Percentiles rank a stretch among this genome's conserved stretches.
Evolutionary conservation across 805 yeast species (phyloP).

Genomic region (Scheffersomyces spartinae): DNA sequence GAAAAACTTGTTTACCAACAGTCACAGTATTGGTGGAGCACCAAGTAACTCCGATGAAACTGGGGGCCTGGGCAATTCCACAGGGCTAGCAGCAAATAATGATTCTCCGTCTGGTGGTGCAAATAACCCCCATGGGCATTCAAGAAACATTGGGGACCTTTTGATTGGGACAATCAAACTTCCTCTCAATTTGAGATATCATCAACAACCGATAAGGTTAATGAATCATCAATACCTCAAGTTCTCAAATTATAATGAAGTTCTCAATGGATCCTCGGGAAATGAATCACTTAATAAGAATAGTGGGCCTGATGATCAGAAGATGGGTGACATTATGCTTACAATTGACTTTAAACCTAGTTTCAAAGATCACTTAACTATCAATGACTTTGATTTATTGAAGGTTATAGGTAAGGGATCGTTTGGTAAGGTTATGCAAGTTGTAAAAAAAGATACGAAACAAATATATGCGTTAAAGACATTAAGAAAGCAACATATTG

Average conservation of each 20-base stretch:
- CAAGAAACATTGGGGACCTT: conserved; percentile 47
- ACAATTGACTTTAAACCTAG: conserved; percentile 60
- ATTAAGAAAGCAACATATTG: conserved; percentile 86
- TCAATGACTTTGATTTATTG: conserved; percentile 85
- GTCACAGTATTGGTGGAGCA: too few species aligned
- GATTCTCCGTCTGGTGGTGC: conserved; percentile 20
- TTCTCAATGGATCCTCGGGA: too few species aligned
- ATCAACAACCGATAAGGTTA: conserved; percentile 40
- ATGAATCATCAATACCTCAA: conserved; percentile 45
- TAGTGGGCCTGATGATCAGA: too few species aligned
- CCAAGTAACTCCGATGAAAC: too few species aligned
- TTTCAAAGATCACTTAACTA: conserved; percentile 56
- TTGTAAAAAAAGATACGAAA: conserved; percentile 86
- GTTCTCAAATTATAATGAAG: conserved; percentile 26
- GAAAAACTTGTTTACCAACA: conserved; percentile 20
- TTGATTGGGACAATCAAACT: conserved; percentile 63
- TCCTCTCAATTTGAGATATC: conserved; percentile 44
- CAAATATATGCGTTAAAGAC: conserved; percentile 93
- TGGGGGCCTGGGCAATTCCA: too few species aligned
- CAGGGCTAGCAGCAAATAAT: too few species aligned
- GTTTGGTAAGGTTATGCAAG: conserved; percentile 98
- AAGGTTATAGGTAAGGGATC: conserved; percentile 98
- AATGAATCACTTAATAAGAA: too few species aligned
- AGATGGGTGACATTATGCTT: conserved; percentile 48
- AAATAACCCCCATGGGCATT: conserved; percentile 14